Evolutionary conservation across 116 monocot genomes (phyloP), one percentile per base, ranked within the genome.

Genomic region (Phalaenopsis hybrid): DNA sequence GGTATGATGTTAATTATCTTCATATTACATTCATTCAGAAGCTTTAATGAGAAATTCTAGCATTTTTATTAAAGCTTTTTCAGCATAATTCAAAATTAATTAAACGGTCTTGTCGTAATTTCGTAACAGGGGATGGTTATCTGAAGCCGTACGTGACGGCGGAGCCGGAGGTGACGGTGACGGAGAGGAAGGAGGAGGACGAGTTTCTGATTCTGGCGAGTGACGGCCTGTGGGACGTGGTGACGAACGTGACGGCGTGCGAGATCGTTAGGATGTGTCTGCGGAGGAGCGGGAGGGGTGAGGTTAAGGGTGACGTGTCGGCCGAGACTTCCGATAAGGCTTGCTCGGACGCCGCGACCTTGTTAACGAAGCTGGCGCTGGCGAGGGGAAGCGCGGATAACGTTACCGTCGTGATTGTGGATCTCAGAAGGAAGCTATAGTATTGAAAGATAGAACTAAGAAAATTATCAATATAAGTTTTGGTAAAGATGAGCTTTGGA

Each of bases 141-240:
- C 76, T 95, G 77, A 95, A 95, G 85, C 95, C 95, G 43, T 95
- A 81, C 69, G 92, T 95, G 74, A 78, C 81, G 20, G 59, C 95
- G 65, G 95, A 89, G 50, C 95, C 95, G 79, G 95, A 95, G 84
- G 90, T 95, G 78, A 95, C 85, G 21, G 82, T 92, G 23, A 92
- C 88, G 49, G 91, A 89, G 81, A 85, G 92, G 81, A 31, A 10
- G 63, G 92, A 86, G 23, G 92, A 83, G 20, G 95, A 95, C 74
- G 95, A 89, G 84, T 95, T 87, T 78, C 78, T 95, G 81, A 92
- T 94, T n/a, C 75, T 94, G 33, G 94, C 90, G 28, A 94, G 94
- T 79, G 94, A 94, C 55, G 55, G 55, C 4, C 55, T 55, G 55
- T 55, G 55, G 55, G 55, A 55, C 16, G 55, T 16, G 55, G 89